These are phyloP conservation scores for Gossypium ekmanianum DNA, from an alignment of 345 rosid genomes.

Conservation along the genomic window DNA sequence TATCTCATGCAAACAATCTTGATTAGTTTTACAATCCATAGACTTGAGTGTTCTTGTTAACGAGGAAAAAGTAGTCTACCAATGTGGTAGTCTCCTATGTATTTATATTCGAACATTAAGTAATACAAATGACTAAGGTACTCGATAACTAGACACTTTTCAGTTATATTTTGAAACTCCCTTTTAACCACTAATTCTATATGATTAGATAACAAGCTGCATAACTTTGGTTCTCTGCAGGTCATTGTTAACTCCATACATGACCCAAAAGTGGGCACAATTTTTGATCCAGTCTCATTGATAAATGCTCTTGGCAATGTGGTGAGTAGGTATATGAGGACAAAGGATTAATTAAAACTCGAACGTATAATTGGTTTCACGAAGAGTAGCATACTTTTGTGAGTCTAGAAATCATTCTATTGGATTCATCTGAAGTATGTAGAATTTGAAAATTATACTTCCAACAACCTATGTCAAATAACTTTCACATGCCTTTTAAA, in stretches of 20 bases:
- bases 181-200: background rate
- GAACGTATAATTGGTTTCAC: background rate
- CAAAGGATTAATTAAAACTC: background rate
- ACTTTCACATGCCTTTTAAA: background rate
- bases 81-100: background rate
- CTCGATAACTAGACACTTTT: background rate
- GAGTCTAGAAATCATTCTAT: background rate
- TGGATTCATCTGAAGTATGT: background rate
- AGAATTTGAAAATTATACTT: background rate
- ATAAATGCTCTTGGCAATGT: conserved; percentile 53
- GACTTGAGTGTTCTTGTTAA: background rate
- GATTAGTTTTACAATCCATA: background rate
- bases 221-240: conserved; percentile 35
- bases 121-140: background rate
- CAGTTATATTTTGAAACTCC: background rate
- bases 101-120: background rate
- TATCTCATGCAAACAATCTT: background rate
- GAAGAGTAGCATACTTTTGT: background rate
- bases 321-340: conserved; percentile 28
- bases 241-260: conserved; percentile 46
- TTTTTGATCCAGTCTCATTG: conserved; percentile 63
- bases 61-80: background rate
- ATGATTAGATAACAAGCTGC: background rate
- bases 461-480: background rate
- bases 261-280: conserved; percentile 58